phyloP scores from a whole-genome alignment of 257 asterid genomes.

The Osmanthus fragrans region DNA sequence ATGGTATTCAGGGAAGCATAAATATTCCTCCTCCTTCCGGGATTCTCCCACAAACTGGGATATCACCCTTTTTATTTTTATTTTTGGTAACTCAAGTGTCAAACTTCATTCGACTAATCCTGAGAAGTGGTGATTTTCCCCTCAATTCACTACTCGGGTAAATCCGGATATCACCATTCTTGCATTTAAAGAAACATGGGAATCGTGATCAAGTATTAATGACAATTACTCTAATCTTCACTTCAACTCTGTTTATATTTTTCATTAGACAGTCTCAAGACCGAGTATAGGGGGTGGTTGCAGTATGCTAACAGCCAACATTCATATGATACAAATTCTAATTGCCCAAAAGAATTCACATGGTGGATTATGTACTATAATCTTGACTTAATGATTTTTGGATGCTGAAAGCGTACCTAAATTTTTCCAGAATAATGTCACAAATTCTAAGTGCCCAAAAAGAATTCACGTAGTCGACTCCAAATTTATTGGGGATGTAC shows the following conservation, averaged over 20 bases:
- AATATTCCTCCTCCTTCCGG: constrained; percentile 71
- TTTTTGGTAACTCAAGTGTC: too few relatives aligned
- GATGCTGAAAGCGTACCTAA: too few relatives aligned
- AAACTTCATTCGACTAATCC: too few relatives aligned
- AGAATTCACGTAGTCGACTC: too few relatives aligned
- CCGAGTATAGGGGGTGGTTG: not conserved
- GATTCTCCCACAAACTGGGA: constrained; percentile 82
- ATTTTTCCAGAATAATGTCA: too few relatives aligned
- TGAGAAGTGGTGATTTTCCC: too few relatives aligned
- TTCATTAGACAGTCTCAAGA: not conserved
- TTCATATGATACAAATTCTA: not conserved
- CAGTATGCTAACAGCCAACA: not conserved
- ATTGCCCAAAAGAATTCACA: too few relatives aligned
- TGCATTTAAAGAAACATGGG: not conserved
- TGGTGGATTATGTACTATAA: too few relatives aligned
- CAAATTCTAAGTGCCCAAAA: not conserved
- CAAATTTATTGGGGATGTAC: too few relatives aligned
- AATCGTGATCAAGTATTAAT: not conserved
- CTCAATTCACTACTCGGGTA: too few relatives aligned
- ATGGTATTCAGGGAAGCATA: constrained; percentile 75
- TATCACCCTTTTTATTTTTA: too few relatives aligned
- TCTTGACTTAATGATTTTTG: too few relatives aligned
- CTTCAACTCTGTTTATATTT: not conserved
- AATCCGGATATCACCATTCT: not conserved
- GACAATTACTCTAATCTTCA: not conserved